Conservation (phyloP, 306 rosid genomes). For the Castanospermum australe region DNA sequence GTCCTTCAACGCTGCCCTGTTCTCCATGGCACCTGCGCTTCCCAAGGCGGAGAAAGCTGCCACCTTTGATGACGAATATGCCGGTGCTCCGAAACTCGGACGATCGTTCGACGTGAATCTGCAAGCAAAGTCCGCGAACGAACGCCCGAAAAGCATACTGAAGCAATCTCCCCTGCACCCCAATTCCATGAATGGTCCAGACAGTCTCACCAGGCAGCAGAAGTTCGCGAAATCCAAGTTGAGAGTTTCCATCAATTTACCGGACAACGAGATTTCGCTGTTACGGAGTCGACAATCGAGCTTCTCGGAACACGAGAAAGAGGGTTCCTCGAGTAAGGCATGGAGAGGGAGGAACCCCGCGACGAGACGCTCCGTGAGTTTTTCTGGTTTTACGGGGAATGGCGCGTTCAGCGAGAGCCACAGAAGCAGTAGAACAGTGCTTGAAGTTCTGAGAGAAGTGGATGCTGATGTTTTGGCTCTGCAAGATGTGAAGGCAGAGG, state of each 20-base stretch:
- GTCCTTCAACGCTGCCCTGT: conserved; percentile 91
- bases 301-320: conserved; percentile 56
- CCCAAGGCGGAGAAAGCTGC: conserved; percentile 35
- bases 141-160: conserved; percentile 58
- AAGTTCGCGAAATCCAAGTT: conserved; percentile 51
- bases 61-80: conserved; percentile 34
- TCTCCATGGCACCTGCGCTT: conserved; percentile 86
- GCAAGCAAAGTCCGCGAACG: conserved; percentile 40
- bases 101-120: not conserved
- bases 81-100: not conserved
- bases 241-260: conserved; percentile 86
- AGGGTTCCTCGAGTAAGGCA: conserved; percentile 13
- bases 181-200: conserved; percentile 31
- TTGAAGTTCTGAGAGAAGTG: conserved; percentile 80
- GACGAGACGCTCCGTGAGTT: conserved; percentile 29
- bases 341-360: conserved; percentile 35
- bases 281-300: conserved; percentile 59
- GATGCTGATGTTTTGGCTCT: conserved; percentile 83
- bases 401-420: conserved; percentile 17
- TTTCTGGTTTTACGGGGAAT: not conserved
- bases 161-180: conserved; percentile 60
- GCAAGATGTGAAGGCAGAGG: conserved; percentile 97
- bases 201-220: conserved; percentile 30
- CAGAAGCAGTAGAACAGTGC: conserved; percentile 48
- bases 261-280: conserved; percentile 86